phyloP scores from a whole-genome alignment of 2,329 filamentous ascomycete genomes.

The Fusarium veterinarium region DNA sequence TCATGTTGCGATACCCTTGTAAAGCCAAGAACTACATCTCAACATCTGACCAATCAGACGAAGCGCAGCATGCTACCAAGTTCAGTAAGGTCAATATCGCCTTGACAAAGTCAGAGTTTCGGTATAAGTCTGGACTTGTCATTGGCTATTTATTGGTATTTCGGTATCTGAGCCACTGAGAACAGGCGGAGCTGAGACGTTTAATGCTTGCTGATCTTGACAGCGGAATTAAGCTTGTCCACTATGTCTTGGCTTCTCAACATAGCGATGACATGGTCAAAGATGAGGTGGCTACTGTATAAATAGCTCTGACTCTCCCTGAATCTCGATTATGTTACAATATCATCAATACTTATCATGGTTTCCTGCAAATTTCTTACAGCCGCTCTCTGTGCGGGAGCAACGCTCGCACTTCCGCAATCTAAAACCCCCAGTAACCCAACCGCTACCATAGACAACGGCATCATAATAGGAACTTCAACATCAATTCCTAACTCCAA shows the following conservation, averaged over 20 bases:
- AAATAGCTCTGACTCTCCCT: background rate
- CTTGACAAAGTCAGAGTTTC: background rate
- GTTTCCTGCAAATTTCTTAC: background rate
- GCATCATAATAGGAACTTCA: slow-evolving; percentile 29
- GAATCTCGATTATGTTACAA: fast-evolving
- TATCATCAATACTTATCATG: slow-evolving; percentile 14
- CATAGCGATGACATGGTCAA: background rate
- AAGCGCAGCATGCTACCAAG: slow-evolving; percentile 1
- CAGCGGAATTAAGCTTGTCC: background rate
- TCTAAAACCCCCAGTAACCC: background rate
- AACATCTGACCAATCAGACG: background rate
- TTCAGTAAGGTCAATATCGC: slow-evolving; percentile 8
- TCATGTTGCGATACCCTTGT: slow-evolving; percentile 15
- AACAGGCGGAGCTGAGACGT: background rate
- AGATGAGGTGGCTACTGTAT: background rate
- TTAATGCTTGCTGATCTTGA: background rate
- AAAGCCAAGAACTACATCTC: background rate
- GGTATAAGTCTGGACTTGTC: background rate
- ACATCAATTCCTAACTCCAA: slow-evolving; percentile 29
- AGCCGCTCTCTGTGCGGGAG: background rate
- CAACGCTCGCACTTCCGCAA: background rate
- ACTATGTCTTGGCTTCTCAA: background rate
- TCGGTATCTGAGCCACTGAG: no score
- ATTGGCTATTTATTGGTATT: background rate
- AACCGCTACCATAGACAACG: slow-evolving; percentile 34